Percentiles rank a stretch among this genome's conserved stretches.
Conservation (phyloP, 352 stramenopile species). For the Phytophthora multivora region DNA sequence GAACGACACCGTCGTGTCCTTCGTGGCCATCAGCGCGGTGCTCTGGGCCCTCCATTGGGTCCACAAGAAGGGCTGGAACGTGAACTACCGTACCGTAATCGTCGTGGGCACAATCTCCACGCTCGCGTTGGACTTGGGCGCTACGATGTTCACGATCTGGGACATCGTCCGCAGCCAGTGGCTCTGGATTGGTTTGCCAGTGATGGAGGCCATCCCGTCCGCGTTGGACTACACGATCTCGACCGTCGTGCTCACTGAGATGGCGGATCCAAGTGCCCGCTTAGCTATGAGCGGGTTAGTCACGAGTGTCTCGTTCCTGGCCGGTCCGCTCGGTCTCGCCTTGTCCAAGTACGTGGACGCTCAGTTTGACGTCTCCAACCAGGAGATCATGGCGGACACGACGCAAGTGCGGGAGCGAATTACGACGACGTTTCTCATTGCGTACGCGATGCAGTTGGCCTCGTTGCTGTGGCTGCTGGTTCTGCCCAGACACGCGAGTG, state of each 20-base stretch:
- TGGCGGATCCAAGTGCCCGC: slow-evolving; percentile 40
- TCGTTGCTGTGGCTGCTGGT: slow-evolving; percentile 48
- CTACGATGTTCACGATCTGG: slow-evolving; percentile 60
- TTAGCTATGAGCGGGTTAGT: slow-evolving; percentile 41
- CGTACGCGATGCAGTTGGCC: slow-evolving; percentile 49
- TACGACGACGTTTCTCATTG: slow-evolving; percentile 52
- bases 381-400: slow-evolving; percentile 46
- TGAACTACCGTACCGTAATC: slow-evolving; percentile 51
- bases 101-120: slow-evolving; percentile 33
- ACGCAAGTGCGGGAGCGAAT: slow-evolving; percentile 38
- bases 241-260: slow-evolving; percentile 48
- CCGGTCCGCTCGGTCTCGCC: slow-evolving; percentile 42
- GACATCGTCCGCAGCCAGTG: slow-evolving; percentile 59
- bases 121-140: slow-evolving; percentile 42
- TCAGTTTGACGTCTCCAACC: slow-evolving; percentile 52
- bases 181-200: slow-evolving; percentile 65
- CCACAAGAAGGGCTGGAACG: slow-evolving; percentile 44
- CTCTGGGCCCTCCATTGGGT: slow-evolving; percentile 34
- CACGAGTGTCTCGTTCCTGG: slow-evolving; percentile 52
- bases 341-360: slow-evolving; percentile 64
- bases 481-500: slow-evolving; percentile 45
- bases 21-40: slow-evolving; percentile 37
- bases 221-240: slow-evolving; percentile 58
- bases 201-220: slow-evolving; percentile 58
- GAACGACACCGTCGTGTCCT: slow-evolving; percentile 57